phyloP scores from a whole-genome alignment of 768 basidiomycete genomes.

The Boletus bicolor region DNA sequence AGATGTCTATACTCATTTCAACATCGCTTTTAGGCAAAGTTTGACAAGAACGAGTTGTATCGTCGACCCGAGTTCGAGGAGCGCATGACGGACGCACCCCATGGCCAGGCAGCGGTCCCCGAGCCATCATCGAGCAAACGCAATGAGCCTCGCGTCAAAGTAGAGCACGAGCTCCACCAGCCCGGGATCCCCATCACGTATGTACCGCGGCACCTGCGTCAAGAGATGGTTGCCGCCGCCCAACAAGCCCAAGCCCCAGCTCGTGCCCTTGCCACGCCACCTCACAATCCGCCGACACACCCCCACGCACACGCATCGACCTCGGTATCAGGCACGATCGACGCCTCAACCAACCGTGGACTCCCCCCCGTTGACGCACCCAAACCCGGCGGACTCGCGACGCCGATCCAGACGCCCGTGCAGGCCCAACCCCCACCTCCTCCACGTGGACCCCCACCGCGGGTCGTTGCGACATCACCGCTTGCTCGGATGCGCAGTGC shows the following conservation, averaged over 20 bases:
- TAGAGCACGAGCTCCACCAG: slow-evolving; percentile 10
- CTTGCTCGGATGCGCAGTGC: slow-evolving; percentile 11
- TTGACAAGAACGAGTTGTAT: slow-evolving; percentile 64
- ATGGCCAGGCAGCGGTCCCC: not conserved
- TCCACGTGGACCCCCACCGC: slow-evolving; percentile 3
- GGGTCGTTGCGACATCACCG: slow-evolving; percentile 5
- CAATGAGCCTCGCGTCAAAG: slow-evolving; percentile 15
- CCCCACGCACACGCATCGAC: not conserved
- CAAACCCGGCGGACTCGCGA: slow-evolving; percentile 26
- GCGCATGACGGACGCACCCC: slow-evolving; percentile 29
- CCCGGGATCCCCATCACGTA: slow-evolving; percentile 29
- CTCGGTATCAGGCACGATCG: not conserved
- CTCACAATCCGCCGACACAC: not conserved
- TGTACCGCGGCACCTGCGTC: slow-evolving; percentile 41
- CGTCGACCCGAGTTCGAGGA: slow-evolving; percentile 68
- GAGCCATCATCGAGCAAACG: not conserved
- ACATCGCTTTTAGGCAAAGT: slow-evolving; percentile 40
- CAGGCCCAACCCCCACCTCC: slow-evolving; percentile 30
- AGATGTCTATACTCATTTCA: not conserved
- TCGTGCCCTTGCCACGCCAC: not conserved
- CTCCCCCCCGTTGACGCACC: not conserved
- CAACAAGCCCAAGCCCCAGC: slow-evolving; percentile 5
- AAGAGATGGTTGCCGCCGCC: slow-evolving; percentile 13
- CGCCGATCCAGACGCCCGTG: slow-evolving; percentile 35
- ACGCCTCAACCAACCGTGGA: not conserved